Base-by-base conservation (phyloP, 257 asterid genomes). In the Przewalskia tangutica region DNA sequence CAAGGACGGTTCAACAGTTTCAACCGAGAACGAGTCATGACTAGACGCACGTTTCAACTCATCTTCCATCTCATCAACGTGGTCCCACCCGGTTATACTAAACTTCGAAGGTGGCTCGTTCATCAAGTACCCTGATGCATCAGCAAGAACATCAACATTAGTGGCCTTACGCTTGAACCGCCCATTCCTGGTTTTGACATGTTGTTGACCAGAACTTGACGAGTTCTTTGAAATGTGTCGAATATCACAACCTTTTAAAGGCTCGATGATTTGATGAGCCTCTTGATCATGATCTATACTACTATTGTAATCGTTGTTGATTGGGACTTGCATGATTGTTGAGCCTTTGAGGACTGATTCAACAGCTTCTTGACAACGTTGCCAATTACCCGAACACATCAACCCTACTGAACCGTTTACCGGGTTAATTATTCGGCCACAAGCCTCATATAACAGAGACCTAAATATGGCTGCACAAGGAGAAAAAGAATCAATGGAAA, bases 401-500 rank as follows among this genome's bases (percentile, higher is more conserved):
- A 94, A 84, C 7, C 98, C 98, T 36, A 88, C 91, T 3, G 97
- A 87, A 3, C 98, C 98, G 78, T 87, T 16, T 0, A 92, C 86
- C 11, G 98, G 98, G 88, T 89, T 86, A n/a, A 92, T 88, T 82
- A 94, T 92, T 85, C 98, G 75, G 38, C 98, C 98, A 81, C 98
- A 94, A n/a, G 98, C 98, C 80, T 94, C 98, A 27, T 88, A 91
- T 38, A 94, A 77, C 1, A 94, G 83, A 12, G 98, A 94, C 86
- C 77, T 85, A 32, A 92, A 92, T 58, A 88, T 85, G 46, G 84
- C 98, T 94, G 90, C 62, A 10, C 6, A 32, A 18, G 12, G 2
- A 53, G 12, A 3, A 8, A 8, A 13, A 8, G 4, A 38, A 38
- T 16, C 18, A 38, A 9, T n/a, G 27, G 56, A 5, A 55, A 27